Conservation (phyloP, 441 rosid species). For the Pelargonium cotyledonis region DNA sequence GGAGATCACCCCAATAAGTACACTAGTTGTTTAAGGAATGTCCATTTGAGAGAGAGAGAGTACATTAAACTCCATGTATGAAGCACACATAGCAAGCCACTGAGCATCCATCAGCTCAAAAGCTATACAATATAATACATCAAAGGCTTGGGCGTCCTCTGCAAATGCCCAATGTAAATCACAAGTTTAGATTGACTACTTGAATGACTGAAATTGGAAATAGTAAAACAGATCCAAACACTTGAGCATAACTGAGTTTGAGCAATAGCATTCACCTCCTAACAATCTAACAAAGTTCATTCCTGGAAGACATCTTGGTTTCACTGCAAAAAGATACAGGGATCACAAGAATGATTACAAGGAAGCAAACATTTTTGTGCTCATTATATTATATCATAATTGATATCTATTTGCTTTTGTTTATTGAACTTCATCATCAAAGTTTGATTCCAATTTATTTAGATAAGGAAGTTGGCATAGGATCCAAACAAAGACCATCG, state of each 20-base stretch:
- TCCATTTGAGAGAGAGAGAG: background rate
- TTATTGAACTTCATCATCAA: too few species aligned
- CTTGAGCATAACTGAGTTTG: constrained; percentile 7
- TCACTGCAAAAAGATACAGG: constrained; percentile 36
- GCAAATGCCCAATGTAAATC: constrained; percentile 23
- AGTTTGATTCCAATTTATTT: too few species aligned
- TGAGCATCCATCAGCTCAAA: constrained; percentile 98
- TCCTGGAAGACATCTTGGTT: constrained; percentile 73
- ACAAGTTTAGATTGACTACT: constrained; percentile 3
- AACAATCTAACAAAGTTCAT: constrained; percentile 66
- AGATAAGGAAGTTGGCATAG: too few species aligned
- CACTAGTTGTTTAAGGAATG: background rate
- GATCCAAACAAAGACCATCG: too few species aligned
- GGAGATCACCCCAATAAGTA: background rate
- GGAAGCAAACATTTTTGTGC: background rate
- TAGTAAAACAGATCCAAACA: background rate
- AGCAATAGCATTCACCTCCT: constrained; percentile 46
- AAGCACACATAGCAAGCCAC: constrained; percentile 98
- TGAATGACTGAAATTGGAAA: background rate
- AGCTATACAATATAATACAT: constrained; percentile 78
- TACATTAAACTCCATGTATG: constrained; percentile 98
- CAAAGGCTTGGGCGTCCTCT: constrained; percentile 89
- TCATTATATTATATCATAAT: background rate
- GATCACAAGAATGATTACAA: too few species aligned
- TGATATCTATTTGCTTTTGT: too few species aligned